Evolutionary conservation across 1,284 basidiomycete species (phyloP), one percentile per base, ranked within the genome.

Genomic region (Schizophyllum amplum): DNA sequence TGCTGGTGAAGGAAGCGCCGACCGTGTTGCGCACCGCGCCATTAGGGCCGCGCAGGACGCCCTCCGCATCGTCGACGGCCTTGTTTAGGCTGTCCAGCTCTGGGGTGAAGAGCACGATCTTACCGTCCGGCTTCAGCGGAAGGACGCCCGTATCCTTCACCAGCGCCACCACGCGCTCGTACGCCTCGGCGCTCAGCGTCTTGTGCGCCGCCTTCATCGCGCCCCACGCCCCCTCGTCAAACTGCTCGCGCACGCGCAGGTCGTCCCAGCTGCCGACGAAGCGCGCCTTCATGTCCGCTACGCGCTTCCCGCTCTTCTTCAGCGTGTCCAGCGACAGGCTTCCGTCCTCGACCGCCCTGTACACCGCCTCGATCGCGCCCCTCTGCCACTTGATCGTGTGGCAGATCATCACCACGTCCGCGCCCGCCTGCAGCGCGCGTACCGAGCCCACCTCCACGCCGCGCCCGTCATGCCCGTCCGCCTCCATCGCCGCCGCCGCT

Each of bases 361-460:
- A 85, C 1, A 77, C 74, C 24, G 68, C 72, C 57, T 80, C 71
- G 1, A 88, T 57, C 0, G 84, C 80, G 0, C 75, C 78, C 17
- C 69, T 69, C 59, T 88, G 85, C 54, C 74, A 68, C 7, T 68
- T 68, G 59, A 80, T 75, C 5, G 74, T 80, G 63, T 88, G 86
- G 61, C 85, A 88, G 48, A 86, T 79, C 86, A 88, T 87, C 6
- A 73, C 83, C 15, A 88, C 69, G 58, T 88, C 86, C 20, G 82
- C 82, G 3, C 84, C 86, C 0, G 86, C 84, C 52, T 71, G 69
- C 33, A 87, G 66, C 2, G 80, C 76, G 57, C 74, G 65, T 17
- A 85, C 75, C 0, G 83, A 81, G 2, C 82, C 84, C 50, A 72
- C 75, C 53, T 78, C 74, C 2, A 78, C 68, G 15, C 81, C 82